Evolutionary conservation across 2,329 filamentous ascomycete species (phyloP).

Genomic region (Polytolypa hystricis): DNA sequence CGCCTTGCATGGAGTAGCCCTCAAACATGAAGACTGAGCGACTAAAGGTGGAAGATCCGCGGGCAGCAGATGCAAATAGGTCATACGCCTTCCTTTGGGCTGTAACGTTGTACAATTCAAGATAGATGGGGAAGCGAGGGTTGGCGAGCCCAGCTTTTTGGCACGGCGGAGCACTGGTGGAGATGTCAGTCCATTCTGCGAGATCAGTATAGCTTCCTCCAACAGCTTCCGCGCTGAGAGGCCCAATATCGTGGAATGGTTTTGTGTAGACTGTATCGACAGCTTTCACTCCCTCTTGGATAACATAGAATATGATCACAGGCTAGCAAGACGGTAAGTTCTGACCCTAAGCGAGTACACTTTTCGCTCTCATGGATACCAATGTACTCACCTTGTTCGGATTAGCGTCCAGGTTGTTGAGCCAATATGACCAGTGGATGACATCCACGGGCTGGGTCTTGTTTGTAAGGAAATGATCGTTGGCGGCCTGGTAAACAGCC

Average conservation of each 20-base stretch:
- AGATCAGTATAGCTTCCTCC: conserved; percentile 38
- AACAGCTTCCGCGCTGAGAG: conserved; percentile 22
- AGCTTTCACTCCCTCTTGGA: conserved; percentile 24
- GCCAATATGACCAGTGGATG: conserved; percentile 37
- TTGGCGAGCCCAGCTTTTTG: conserved; percentile 33
- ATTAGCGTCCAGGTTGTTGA: conserved; percentile 18
- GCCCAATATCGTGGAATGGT: conserved; percentile 35
- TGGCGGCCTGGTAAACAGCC: conserved; percentile 36
- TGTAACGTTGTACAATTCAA: conserved; percentile 29
- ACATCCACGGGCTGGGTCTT: conserved; percentile 35
- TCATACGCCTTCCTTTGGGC: conserved; percentile 30
- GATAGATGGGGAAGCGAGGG: conserved; percentile 36
- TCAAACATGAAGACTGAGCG: conserved; percentile 46
- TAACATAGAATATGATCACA: conserved; percentile 22
- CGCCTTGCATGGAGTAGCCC: conserved; percentile 40
- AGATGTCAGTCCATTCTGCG: conserved; percentile 34
- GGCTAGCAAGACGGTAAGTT: conserved; percentile 11
- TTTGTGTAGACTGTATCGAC: conserved; percentile 33
- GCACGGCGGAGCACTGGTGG: conserved; percentile 27
- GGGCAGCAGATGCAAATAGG: conserved; percentile 25
- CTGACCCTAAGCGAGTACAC: neutral
- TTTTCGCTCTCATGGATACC: too few species aligned
- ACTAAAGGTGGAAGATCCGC: conserved; percentile 22
- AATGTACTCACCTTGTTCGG: conserved; percentile 15
- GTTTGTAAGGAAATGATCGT: conserved; percentile 34